Evolutionary conservation across 176 grass and related monocot species (phyloP), one percentile per base, ranked within the genome.

Genomic region (Carex littledalei): DNA sequence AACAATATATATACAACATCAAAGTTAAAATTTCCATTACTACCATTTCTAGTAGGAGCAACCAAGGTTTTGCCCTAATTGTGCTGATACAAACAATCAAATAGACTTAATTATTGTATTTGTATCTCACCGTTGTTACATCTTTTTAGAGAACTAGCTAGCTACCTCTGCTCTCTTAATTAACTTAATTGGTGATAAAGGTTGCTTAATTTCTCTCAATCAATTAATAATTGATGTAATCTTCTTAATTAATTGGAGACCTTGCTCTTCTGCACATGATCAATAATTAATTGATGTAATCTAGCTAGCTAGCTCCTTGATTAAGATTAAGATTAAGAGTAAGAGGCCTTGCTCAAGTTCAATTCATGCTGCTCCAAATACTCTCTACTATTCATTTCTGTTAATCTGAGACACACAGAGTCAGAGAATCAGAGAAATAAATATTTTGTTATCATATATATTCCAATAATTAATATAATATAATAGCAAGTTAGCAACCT

Each of bases 341-440:
- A 14, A 75, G 45, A 66, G 26, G 83, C 65, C 60, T 88, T 88
- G 53, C 34, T 57, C 67, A 91, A 91, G 69, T 64, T 88, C 1
- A 62, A 60, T 79, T 91, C 87, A 5, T 94, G 92, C 43, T 94
- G 84, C 81, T 97, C 94, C 82, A 97, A 82, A 81, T 93, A 97
- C 76, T 97, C 94, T 71, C 78, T 94, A 58, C 89, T 97, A 54
- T 93, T 94, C 87, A 97, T 89, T 85, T 97, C 94, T 41, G 90
- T 97, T 83, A 94, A 92, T 79, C 94, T 97, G 86, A 15, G 78
- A 87, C 3, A 61, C 34, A 4, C 80, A 66, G 5, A 62, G 86
- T 60, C 20, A 6, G 76, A 64, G 17, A 57, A 76, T 60, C 20
- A 6, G 80, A 64, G 17, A 57, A 80, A 15, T n/a, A 64, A 64